Percentiles rank a stretch among this genome's conserved stretches.
These are phyloP conservation scores for Alternaria arborescens DNA, from an alignment of 2,329 filamentous ascomycete genomes.

Conservation along the genomic window DNA sequence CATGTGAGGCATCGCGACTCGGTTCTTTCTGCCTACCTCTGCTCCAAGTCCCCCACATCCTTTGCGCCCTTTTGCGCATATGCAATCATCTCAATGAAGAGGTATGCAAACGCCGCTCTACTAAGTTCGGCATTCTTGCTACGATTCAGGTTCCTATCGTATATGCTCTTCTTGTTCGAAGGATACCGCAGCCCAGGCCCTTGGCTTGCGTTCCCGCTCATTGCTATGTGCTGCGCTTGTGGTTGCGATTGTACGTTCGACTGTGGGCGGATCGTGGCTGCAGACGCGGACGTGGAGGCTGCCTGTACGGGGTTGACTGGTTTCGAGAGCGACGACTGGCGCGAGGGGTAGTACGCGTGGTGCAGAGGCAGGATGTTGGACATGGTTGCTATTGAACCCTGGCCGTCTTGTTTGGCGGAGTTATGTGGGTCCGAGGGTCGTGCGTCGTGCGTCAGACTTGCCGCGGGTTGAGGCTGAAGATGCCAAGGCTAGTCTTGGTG, in stretches of 20 bases:
- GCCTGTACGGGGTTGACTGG: constrained; percentile 8
- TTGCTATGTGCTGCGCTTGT: constrained; percentile 27
- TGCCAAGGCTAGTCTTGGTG: constrained; percentile 6
- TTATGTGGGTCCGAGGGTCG: constrained; percentile 29
- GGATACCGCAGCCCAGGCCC: constrained; percentile 78
- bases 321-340: constrained; percentile 18
- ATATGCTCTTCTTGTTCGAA: constrained; percentile 95
- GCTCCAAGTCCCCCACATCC: constrained; percentile 92
- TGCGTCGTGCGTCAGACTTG: constrained; percentile 19
- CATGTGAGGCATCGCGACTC: background rate
- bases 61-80: constrained; percentile 92
- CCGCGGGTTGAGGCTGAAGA: constrained; percentile 17
- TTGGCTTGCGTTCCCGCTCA: constrained; percentile 37
- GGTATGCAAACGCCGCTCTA: constrained; percentile 91
- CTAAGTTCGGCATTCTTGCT: constrained; percentile 88
- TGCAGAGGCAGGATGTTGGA: constrained; percentile 34
- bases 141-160: constrained; percentile 92
- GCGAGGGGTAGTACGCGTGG: constrained; percentile 19
- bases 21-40: constrained; percentile 66
- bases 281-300: constrained; percentile 8
- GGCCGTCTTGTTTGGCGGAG: constrained; percentile 24
- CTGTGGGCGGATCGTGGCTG: constrained; percentile 13
- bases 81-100: constrained; percentile 95
- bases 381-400: constrained; percentile 26
- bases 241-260: constrained; percentile 13